Evolutionary conservation across 805 yeast species (phyloP).

Genomic region (Tetrapisispora namnaoensis): DNA sequence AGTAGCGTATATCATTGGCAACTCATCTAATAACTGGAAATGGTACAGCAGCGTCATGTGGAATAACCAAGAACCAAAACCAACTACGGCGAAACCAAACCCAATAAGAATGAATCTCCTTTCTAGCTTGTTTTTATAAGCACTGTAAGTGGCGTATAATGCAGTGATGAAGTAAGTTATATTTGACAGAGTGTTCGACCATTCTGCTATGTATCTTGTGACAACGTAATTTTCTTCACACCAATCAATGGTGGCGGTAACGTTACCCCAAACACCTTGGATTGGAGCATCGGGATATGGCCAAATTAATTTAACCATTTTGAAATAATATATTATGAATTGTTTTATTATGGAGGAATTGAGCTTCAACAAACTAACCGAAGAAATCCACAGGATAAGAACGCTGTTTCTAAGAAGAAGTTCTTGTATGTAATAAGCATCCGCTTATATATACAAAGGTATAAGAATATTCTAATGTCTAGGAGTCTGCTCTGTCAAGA

Average conservation of each 20-base stretch:
- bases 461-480: too few species aligned
- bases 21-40: constrained; percentile 85
- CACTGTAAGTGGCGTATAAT: constrained; percentile 50
- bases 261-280: constrained; percentile 70
- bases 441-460: too few species aligned
- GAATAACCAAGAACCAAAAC: constrained; percentile 89
- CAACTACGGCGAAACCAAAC: constrained; percentile 78
- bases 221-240: constrained; percentile 95
- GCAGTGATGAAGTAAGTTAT: constrained; percentile 48
- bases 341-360: too few species aligned
- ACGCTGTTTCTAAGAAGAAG: too few species aligned
- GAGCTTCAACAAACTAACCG: too few species aligned
- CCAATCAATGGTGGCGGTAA: constrained; percentile 97
- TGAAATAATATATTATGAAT: not conserved
- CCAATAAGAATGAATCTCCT: constrained; percentile 60
- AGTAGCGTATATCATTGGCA: constrained; percentile 97
- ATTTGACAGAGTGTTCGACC: constrained; percentile 79
- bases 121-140: constrained; percentile 53
- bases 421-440: too few species aligned
- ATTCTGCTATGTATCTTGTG: constrained; percentile 78
- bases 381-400: too few species aligned
- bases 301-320: constrained; percentile 7
- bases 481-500: too few species aligned
- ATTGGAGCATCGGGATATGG: constrained; percentile 48
- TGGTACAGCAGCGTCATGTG: constrained; percentile 92